Conservation (phyloP, 805 yeast species). For the Hanseniaspora vineae region DNA sequence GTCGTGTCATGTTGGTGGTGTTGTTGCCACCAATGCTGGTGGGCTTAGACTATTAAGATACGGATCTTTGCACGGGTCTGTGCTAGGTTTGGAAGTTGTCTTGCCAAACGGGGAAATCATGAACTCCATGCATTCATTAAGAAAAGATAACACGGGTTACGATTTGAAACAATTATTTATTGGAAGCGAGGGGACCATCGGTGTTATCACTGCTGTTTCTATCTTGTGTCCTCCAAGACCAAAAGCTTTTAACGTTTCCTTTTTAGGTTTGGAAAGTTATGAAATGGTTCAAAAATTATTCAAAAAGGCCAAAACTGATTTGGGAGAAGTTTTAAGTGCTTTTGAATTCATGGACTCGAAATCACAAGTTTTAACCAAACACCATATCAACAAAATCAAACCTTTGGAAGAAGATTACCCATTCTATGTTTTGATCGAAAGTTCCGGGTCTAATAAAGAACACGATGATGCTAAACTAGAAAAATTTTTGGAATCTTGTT, state of each 20-base stretch:
- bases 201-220: constrained; percentile 82
- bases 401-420: constrained; percentile 81
- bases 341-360: constrained; percentile 85
- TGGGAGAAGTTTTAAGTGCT: constrained; percentile 79
- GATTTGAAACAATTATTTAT: constrained; percentile 86
- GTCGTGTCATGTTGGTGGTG: constrained; percentile 91
- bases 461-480: constrained; percentile 90
- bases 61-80: constrained; percentile 88
- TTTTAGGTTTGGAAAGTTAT: constrained; percentile 68
- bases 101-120: constrained; percentile 77
- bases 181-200: constrained; percentile 90
- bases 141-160: constrained; percentile 93
- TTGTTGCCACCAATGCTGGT: constrained; percentile 93
- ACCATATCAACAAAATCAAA: constrained; percentile 44
- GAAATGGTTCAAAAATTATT: constrained; percentile 78
- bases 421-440: constrained; percentile 84
- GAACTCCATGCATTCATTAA: constrained; percentile 67
- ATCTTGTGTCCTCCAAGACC: constrained; percentile 86
- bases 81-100: constrained; percentile 86
- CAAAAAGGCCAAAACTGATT: constrained; percentile 61
- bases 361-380: constrained; percentile 51
- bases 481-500: constrained; percentile 63
- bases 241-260: constrained; percentile 73
- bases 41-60: constrained; percentile 78
- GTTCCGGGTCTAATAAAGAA: constrained; percentile 87